A percentile compares a stretch with the other conserved stretches of the same genome.
phyloP scores from a whole-genome alignment of 1,284 basidiomycete genomes.

The Ustilago nuda region DNA sequence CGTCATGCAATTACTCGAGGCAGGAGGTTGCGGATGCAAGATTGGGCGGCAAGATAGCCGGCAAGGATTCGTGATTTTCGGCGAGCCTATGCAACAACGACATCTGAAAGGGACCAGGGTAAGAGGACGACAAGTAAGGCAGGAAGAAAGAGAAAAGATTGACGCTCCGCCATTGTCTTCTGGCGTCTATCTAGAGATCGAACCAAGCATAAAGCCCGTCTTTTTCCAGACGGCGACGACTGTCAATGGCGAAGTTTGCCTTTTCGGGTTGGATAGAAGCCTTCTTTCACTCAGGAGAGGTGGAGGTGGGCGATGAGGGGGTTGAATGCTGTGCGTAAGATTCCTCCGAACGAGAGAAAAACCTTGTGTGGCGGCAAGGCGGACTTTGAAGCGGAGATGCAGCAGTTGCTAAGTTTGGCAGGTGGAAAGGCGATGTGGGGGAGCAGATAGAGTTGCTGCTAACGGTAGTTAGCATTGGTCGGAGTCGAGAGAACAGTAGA shows the following conservation, averaged over 20 bases:
- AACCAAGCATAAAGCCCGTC: constrained; percentile 7
- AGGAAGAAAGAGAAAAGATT: constrained; percentile 1
- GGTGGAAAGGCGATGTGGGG: not conserved
- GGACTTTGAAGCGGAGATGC: constrained; percentile 15
- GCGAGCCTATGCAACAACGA: not conserved
- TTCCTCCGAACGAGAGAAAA: constrained; percentile 21
- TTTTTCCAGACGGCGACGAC: constrained; percentile 8
- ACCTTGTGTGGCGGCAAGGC: constrained; percentile 29
- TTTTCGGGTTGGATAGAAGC: too few species aligned
- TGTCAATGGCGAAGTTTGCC: not conserved
- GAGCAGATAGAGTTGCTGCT: constrained; percentile 3
- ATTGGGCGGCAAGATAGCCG: constrained; percentile 17
- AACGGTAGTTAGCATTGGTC: not conserved
- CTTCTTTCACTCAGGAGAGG: not conserved
- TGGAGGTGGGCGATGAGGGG: not conserved
- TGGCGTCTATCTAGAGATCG: constrained; percentile 10
- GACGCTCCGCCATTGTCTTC: constrained; percentile 15
- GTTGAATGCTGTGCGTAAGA: constrained; percentile 17
- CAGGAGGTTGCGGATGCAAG: not conserved
- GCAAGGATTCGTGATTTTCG: not conserved
- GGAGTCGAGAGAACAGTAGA: not conserved
- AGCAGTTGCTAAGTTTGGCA: not conserved
- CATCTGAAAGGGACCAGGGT: not conserved
- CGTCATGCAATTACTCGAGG: not conserved
- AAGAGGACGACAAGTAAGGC: not conserved